phyloP scores from a whole-genome alignment of 257 asterid species.

The Gynochthodes officinalis region DNA sequence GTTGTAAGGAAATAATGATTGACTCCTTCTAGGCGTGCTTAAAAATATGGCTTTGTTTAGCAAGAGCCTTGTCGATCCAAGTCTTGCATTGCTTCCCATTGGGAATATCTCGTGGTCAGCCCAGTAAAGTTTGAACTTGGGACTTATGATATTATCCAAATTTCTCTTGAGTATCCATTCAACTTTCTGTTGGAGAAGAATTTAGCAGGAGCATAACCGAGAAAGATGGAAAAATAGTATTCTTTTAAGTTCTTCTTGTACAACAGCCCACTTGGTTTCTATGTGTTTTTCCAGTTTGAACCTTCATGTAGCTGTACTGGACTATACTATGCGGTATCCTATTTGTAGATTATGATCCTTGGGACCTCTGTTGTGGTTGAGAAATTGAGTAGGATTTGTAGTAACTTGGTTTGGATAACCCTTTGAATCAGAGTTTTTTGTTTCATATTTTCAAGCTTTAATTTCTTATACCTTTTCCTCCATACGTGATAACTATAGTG shows the following conservation, averaged over 20 bases:
- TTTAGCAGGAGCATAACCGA: background rate
- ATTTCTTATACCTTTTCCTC: background rate
- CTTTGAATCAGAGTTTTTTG: background rate
- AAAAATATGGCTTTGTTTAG: background rate
- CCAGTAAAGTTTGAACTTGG: background rate
- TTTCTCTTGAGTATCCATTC: too few species aligned
- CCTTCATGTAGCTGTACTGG: background rate
- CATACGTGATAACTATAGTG: background rate
- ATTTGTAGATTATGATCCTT: background rate
- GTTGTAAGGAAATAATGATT: background rate
- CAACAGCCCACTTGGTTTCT: background rate
- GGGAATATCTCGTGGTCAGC: background rate
- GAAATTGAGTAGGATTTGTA: background rate
- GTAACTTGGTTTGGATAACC: background rate
- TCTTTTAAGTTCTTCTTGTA: background rate
- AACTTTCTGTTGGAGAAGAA: background rate
- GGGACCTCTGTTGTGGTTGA: background rate
- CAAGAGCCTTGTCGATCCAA: background rate
- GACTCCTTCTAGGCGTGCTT: background rate
- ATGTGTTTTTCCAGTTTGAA: background rate
- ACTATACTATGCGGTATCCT: background rate
- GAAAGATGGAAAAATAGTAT: background rate
- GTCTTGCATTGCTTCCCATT: background rate
- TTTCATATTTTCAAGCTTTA: background rate
- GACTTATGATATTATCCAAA: background rate